These are phyloP conservation scores for Gossypium rotundifolium DNA, from an alignment of 345 rosid genomes.

Conservation along the genomic window DNA sequence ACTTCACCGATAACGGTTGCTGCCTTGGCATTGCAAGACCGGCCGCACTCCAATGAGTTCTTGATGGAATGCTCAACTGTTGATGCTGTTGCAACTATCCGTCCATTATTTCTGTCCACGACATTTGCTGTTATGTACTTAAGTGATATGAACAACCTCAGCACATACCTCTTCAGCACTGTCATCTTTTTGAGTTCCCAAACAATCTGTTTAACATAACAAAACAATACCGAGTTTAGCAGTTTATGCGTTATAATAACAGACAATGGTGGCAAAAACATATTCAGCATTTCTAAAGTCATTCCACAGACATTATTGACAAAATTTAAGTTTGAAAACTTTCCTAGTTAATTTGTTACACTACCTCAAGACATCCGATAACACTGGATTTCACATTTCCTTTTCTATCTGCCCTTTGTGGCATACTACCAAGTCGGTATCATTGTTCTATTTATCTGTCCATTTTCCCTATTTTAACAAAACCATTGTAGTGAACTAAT, in stretches of 20 bases:
- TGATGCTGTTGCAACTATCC: constrained; percentile 63
- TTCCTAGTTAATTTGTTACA: not conserved
- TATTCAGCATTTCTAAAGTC: not conserved
- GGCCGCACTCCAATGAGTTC: constrained; percentile 65
- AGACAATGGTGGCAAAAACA: not conserved
- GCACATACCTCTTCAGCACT: constrained; percentile 55
- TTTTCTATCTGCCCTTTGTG: not conserved
- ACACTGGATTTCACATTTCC: not conserved
- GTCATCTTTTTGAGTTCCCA: constrained; percentile 35
- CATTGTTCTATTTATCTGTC: not conserved
- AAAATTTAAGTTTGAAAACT: not conserved
- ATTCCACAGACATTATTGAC: not conserved
- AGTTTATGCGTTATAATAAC: not conserved
- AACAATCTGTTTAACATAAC: constrained; percentile 6
- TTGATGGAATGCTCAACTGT: constrained; percentile 76
- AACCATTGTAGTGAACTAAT: not conserved
- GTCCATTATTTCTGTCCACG: constrained; percentile 74
- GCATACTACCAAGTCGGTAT: not conserved
- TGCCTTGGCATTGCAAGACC: constrained; percentile 77
- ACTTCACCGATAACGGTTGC: constrained; percentile 75
- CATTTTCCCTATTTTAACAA: not conserved
- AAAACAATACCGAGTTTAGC: not conserved
- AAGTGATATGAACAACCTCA: constrained; percentile 62
- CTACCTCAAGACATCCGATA: not conserved
- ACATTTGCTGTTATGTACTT: constrained; percentile 79